Evolutionary conservation across 2,329 filamentous ascomycete genomes (phyloP).

Genomic region (Trichoderma sp.): DNA sequence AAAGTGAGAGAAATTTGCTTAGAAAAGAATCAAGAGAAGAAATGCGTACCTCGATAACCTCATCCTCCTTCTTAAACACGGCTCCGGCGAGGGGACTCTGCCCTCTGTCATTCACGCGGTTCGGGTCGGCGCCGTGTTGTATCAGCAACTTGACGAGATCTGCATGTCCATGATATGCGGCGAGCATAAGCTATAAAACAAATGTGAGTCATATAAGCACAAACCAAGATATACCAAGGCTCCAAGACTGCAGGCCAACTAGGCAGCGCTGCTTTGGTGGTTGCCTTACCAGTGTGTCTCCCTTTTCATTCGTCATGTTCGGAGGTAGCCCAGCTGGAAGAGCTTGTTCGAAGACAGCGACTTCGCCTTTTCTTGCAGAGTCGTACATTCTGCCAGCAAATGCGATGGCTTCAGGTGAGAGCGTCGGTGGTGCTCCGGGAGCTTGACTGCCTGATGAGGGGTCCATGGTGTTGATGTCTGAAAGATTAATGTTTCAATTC

Average conservation of each 20-base stretch:
- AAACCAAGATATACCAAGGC: neutral
- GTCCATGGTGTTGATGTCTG: neutral
- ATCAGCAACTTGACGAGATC: constrained; percentile 62
- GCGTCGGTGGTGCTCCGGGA: constrained; percentile 22
- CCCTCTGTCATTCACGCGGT: constrained; percentile 66
- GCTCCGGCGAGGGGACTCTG: constrained; percentile 72
- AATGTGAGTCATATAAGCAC: neutral
- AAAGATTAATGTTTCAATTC: neutral
- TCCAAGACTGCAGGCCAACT: neutral
- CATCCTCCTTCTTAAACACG: constrained; percentile 70
- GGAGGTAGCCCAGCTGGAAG: constrained; percentile 65
- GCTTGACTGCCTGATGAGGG: constrained; percentile 3
- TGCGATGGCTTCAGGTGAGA: constrained; percentile 66
- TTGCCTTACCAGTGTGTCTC: constrained; percentile 63
- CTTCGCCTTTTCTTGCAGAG: constrained; percentile 61
- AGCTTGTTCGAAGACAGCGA: constrained; percentile 61
- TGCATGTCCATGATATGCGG: constrained; percentile 68
- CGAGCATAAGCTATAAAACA: constrained; percentile 63
- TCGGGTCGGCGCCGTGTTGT: constrained; percentile 64
- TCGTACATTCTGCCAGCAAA: constrained; percentile 69
- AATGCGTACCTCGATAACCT: constrained; percentile 56
- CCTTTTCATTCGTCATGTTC: constrained; percentile 72
- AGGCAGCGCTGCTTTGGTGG: neutral
- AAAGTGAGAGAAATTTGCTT: neutral
- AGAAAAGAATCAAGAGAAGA: neutral